Percentiles rank a stretch among this genome's conserved stretches.
These are phyloP conservation scores for Helicostylum pulchrum DNA, from an alignment of 192 early-diverging fungal genomes.

Conservation along the genomic window DNA sequence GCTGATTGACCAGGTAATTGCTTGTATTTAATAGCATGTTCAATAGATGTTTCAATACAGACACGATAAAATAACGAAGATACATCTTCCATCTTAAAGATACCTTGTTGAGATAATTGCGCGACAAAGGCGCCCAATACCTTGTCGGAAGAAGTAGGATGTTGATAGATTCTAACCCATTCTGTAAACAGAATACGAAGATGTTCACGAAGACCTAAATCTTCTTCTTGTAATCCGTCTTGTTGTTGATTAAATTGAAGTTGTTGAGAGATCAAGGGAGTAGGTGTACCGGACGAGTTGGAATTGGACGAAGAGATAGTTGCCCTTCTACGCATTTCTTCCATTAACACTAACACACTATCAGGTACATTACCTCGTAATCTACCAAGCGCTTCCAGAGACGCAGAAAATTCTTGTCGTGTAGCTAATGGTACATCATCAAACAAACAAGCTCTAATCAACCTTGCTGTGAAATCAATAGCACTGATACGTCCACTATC, in stretches of 20 bases:
- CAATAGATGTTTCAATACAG: conserved; percentile 81
- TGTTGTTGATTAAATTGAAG: conserved; percentile 30
- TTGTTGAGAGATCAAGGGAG: too few species aligned
- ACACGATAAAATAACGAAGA: conserved; percentile 89
- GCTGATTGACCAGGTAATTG: conserved; percentile 34
- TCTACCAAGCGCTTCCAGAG: conserved; percentile 70
- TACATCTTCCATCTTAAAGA: conserved; percentile 71
- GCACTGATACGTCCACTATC: conserved; percentile 69
- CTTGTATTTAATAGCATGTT: conserved; percentile 68
- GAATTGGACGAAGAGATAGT: conserved; percentile 42
- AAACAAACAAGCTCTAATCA: conserved; percentile 70
- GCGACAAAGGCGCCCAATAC: conserved; percentile 59
- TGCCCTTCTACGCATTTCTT: conserved; percentile 47
- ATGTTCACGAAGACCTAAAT: conserved; percentile 60
- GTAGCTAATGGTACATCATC: conserved; percentile 51
- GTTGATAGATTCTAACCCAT: conserved; percentile 76
- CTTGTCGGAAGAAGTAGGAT: conserved; percentile 70
- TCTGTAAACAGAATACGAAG: conserved; percentile 69
- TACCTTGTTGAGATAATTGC: conserved; percentile 35
- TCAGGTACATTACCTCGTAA: conserved; percentile 61
- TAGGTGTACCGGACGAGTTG: conserved; percentile 38
- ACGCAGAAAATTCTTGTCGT: conserved; percentile 62
- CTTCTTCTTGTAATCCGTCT: conserved; percentile 70
- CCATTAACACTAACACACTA: conserved; percentile 49
- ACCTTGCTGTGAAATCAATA: conserved; percentile 72